phyloP scores from a whole-genome alignment of 2,329 filamentous ascomycete genomes.

The Penicillium sp. region DNA sequence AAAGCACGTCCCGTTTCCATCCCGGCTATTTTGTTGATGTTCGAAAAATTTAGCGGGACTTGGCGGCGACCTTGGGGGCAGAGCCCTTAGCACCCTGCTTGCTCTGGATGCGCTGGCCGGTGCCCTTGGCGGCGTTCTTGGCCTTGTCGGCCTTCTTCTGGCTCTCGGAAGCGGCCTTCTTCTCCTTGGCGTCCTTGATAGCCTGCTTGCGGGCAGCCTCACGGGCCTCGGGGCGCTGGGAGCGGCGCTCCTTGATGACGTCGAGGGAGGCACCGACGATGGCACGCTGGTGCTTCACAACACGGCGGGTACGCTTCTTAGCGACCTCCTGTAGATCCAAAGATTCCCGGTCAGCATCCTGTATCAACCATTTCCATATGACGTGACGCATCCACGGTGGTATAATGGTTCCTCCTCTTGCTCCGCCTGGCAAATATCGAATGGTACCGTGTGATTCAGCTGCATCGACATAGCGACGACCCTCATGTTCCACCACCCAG shows the following conservation, averaged over 20 bases:
- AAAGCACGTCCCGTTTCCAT: conserved; percentile 27
- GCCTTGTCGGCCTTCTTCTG: conserved; percentile 99
- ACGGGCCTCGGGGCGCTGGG: conserved; percentile 92
- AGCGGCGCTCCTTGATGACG: conserved; percentile 98
- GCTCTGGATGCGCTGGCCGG: conserved; percentile 76
- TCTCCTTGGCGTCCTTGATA: conserved; percentile 98
- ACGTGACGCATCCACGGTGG: conserved; percentile 1
- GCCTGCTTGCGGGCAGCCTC: conserved; percentile 82
- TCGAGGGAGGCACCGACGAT: conserved; percentile 99
- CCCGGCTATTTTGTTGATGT: conserved; percentile 27
- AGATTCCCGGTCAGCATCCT: conserved; percentile 30
- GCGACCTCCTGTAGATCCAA: conserved; percentile 77
- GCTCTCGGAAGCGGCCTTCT: conserved; percentile 82
- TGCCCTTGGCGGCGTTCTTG: conserved; percentile 81
- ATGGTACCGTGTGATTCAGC: conserved; percentile 1
- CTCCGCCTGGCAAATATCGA: conserved; percentile 6
- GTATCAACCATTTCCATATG: no score
- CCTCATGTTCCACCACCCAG: conserved; percentile 10
- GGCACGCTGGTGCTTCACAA: conserved; percentile 97
- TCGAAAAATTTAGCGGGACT: conserved; percentile 69
- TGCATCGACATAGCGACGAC: conserved; percentile 2
- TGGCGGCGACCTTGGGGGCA: conserved; percentile 77
- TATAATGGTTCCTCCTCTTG: conserved; percentile 15
- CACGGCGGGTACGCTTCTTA: conserved; percentile 98
- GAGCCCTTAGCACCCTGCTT: conserved; percentile 97